Percentiles rank a stretch among this genome's conserved stretches.
Conservation (phyloP, 805 yeast species). For the Hanseniaspora lindneri region DNA sequence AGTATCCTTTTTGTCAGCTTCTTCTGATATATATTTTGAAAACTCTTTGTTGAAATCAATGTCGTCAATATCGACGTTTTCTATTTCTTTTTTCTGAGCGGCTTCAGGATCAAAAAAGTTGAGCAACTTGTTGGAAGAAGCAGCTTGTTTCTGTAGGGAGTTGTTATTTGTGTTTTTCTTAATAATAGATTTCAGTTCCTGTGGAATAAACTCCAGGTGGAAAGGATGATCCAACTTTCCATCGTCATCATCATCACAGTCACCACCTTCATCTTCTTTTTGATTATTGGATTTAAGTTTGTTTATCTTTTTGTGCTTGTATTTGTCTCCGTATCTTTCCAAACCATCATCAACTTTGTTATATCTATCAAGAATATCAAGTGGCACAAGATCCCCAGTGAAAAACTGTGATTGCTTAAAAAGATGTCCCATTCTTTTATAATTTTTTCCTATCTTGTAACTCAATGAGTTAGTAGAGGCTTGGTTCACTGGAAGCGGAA, state of each 20-base stretch:
- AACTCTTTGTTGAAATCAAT: slow-evolving; percentile 21
- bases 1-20: slow-evolving; percentile 34
- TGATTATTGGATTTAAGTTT: slow-evolving; percentile 40
- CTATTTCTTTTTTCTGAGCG: slow-evolving; percentile 37
- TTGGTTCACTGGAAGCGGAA: slow-evolving; percentile 13
- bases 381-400: slow-evolving; percentile 14
- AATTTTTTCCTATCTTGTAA: slow-evolving; percentile 10
- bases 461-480: slow-evolving; percentile 7
- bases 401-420: slow-evolving; percentile 11
- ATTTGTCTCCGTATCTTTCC: slow-evolving; percentile 70
- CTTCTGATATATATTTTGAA: slow-evolving; percentile 22
- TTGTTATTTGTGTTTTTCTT: slow-evolving; percentile 33
- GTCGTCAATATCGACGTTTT: slow-evolving; percentile 23
- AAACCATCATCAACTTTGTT: slow-evolving; percentile 48
- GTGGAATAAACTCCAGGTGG: slow-evolving; percentile 57
- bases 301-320: slow-evolving; percentile 35
- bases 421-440: slow-evolving; percentile 7
- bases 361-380: slow-evolving; percentile 21
- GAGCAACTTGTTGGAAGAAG: slow-evolving; percentile 19
- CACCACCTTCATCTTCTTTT: slow-evolving; percentile 28
- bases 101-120: slow-evolving; percentile 19
- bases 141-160: slow-evolving; percentile 5
- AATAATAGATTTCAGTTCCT: slow-evolving; percentile 59
- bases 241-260: not conserved
- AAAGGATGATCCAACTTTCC: slow-evolving; percentile 45